These are phyloP conservation scores for Dalbergia cochinchinensis DNA, from an alignment of 306 rosid species.

Conservation along the genomic window DNA sequence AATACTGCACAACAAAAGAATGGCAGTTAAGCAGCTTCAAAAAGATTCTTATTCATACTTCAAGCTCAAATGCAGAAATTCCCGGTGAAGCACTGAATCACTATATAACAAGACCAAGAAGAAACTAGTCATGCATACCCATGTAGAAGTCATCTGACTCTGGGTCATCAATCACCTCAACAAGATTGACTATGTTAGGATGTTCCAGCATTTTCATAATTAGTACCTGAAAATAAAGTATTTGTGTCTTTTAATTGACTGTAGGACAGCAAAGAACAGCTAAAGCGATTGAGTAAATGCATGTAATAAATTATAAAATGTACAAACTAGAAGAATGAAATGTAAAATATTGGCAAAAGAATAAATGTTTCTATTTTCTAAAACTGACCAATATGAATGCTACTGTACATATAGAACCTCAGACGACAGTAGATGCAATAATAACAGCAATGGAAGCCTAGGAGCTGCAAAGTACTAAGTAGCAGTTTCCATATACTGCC, in stretches of 20 bases:
- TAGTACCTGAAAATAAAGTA: slow-evolving; percentile 69
- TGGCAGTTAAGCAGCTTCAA: slow-evolving; percentile 33
- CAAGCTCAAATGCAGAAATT: slow-evolving; percentile 26
- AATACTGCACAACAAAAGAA: slow-evolving; percentile 71
- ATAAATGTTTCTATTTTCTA: background rate
- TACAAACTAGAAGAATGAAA: background rate
- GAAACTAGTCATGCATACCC: slow-evolving; percentile 65
- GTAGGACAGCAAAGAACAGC: slow-evolving; percentile 10
- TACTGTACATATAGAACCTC: slow-evolving; percentile 6
- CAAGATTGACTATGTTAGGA: slow-evolving; percentile 94
- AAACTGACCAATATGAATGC: slow-evolving; percentile 34
- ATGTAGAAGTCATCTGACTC: slow-evolving; percentile 89
- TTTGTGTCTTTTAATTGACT: slow-evolving; percentile 16
- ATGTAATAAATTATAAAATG: slow-evolving; percentile 3
- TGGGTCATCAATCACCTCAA: slow-evolving; percentile 97
- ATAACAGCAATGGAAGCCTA: slow-evolving; percentile 12
- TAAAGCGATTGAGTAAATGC: slow-evolving; percentile 25
- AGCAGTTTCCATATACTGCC: slow-evolving; percentile 13
- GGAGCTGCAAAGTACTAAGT: slow-evolving; percentile 29
- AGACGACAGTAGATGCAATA: slow-evolving; percentile 11
- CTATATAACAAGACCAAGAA: slow-evolving; percentile 35
- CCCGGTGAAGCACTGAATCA: slow-evolving; percentile 20
- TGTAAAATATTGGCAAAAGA: slow-evolving; percentile 9
- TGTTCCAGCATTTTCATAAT: slow-evolving; percentile 97
- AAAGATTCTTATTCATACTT: slow-evolving; percentile 26